These are phyloP conservation scores for Lactuca sativa DNA, from an alignment of 129 eudicot species.

Conservation along the genomic window DNA sequence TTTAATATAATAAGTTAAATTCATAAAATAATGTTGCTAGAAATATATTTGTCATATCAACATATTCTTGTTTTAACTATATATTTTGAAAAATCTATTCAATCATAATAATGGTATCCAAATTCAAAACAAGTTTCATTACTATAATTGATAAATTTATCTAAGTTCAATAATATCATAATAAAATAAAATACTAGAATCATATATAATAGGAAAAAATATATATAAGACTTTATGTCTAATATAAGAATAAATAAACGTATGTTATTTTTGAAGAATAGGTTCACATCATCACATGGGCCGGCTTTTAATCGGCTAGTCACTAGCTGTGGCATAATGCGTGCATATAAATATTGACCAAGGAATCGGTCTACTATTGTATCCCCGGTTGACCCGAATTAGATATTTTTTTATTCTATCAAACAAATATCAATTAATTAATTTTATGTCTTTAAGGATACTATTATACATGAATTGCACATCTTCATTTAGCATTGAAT, in stretches of 20 bases:
- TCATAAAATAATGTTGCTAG: neutral
- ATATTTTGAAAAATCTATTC: no score
- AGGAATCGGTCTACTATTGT: neutral
- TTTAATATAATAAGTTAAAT: no score
- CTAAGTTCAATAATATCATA: no score
- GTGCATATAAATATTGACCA: conserved; percentile 1
- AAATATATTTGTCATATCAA: neutral
- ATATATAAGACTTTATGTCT: no score
- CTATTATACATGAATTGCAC: no score
- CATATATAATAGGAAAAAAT: no score
- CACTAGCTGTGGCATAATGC: neutral
- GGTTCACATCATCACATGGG: conserved; percentile 3
- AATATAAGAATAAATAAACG: no score
- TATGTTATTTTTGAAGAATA: neutral
- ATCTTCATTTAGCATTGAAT: neutral
- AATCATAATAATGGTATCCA: no score
- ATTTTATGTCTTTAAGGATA: neutral
- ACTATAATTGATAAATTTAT: no score
- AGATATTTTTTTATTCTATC: neutral
- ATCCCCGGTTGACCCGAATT: neutral
- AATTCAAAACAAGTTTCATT: no score
- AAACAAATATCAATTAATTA: neutral
- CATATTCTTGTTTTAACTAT: no score
- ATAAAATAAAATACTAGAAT: no score
- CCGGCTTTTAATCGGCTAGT: neutral